Conservation (phyloP, 192 early-diverging fungal species). For the Coemansia sp. region DNA sequence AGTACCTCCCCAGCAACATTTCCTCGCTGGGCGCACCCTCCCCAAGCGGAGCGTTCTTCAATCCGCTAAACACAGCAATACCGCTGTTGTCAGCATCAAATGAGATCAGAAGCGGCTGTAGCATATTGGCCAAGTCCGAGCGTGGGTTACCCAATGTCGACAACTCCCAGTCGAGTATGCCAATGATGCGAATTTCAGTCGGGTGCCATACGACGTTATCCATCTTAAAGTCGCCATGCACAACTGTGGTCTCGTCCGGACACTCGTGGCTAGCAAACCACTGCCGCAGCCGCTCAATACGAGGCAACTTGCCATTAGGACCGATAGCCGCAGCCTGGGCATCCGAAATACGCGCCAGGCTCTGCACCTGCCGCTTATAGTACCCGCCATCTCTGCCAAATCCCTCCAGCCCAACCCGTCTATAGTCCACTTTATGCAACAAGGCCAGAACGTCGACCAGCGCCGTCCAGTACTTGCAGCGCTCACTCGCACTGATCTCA, state of each 20-base stretch:
- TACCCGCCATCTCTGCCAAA: conserved; percentile 73
- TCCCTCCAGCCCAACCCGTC: conserved; percentile 63
- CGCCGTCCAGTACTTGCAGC: conserved; percentile 65
- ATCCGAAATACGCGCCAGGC: conserved; percentile 62
- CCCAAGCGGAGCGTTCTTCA: conserved; percentile 48
- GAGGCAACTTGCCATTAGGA: conserved; percentile 68
- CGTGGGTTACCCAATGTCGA: conserved; percentile 91
- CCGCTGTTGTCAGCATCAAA: conserved; percentile 12
- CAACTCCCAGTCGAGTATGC: conserved; percentile 91
- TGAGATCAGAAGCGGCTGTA: conserved; percentile 71
- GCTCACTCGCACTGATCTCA: conserved; percentile 58
- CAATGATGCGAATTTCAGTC: conserved; percentile 71
- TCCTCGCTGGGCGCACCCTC: conserved; percentile 67
- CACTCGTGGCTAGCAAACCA: conserved; percentile 77
- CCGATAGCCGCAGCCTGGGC: conserved; percentile 66
- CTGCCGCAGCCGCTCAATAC: conserved; percentile 64
- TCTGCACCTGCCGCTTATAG: conserved; percentile 84
- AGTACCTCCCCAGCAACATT: conserved; percentile 74
- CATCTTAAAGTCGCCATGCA: conserved; percentile 94
- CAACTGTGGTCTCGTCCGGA: conserved; percentile 75
- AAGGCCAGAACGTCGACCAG: conserved; percentile 77
- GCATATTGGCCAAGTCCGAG: conserved; percentile 85
- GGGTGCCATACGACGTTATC: conserved; percentile 82
- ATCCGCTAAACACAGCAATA: conserved; percentile 38
- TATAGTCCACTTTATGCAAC: conserved; percentile 75